Percentiles rank a stretch among this genome's conserved stretches.
phyloP scores from a whole-genome alignment of 83 land plant genomes.

The Picea engelmannii region DNA sequence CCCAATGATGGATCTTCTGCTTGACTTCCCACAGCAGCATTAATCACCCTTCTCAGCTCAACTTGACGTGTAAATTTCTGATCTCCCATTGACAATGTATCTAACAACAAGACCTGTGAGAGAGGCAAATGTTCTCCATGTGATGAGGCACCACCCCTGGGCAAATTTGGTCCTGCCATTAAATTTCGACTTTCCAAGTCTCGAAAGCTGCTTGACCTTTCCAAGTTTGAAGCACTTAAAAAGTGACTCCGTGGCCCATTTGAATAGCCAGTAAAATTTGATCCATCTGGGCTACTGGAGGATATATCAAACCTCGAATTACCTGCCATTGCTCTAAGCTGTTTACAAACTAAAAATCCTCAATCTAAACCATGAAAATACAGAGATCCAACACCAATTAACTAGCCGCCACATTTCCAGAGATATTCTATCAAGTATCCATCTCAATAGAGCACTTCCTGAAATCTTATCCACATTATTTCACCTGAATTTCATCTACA shows the following conservation, averaged over 20 bases:
- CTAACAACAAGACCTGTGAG: constrained; percentile 33
- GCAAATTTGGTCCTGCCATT: constrained; percentile 27
- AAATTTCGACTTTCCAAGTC: constrained; percentile 53
- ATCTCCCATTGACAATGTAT: constrained; percentile 52
- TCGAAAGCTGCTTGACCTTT: constrained; percentile 76
- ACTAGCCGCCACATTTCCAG: constrained; percentile 13
- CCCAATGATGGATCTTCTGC: constrained; percentile 62
- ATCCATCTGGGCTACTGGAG: constrained; percentile 63
- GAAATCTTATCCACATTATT: no score
- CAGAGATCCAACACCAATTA: constrained; percentile 16
- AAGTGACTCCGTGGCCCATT: constrained; percentile 63
- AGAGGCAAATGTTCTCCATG: constrained; percentile 50
- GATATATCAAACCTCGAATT: constrained; percentile 59
- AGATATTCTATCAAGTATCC: neutral
- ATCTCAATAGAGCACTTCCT: no score
- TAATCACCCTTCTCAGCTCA: constrained; percentile 66
- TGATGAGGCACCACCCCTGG: constrained; percentile 28
- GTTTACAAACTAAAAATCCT: constrained; percentile 5
- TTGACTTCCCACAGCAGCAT: constrained; percentile 39
- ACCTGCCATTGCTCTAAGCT: constrained; percentile 55
- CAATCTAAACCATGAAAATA: constrained; percentile 9
- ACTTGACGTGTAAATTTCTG: constrained; percentile 43
- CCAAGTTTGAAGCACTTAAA: constrained; percentile 43
- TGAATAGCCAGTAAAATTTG: constrained; percentile 41
- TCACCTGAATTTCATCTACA: no score